Evolutionary conservation across 352 stramenopile genomes (phyloP).

Genomic region (Globisporangium uncinulatum): DNA sequence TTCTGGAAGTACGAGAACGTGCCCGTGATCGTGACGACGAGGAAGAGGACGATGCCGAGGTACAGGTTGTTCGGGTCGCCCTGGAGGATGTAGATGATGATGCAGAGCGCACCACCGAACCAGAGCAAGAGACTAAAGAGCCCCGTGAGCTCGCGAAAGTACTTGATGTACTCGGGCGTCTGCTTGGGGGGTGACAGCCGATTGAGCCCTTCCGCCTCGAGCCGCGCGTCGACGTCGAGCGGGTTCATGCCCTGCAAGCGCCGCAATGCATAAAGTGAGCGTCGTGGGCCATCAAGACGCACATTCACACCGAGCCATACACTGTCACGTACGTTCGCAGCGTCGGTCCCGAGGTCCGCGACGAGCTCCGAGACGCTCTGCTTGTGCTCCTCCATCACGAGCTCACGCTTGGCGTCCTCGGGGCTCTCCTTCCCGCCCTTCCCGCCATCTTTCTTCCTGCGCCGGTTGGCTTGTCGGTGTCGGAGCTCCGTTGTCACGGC

Average conservation of each 20-base stretch:
- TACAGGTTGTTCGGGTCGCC: constrained; percentile 73
- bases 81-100: constrained; percentile 63
- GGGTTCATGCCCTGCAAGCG: constrained; percentile 51
- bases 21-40: constrained; percentile 68
- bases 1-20: constrained; percentile 67
- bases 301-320: background rate
- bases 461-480: constrained; percentile 47
- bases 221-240: constrained; percentile 45
- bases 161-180: constrained; percentile 70
- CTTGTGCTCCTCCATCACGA: constrained; percentile 82
- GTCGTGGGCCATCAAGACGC: background rate
- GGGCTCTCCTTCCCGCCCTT: constrained; percentile 38
- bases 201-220: constrained; percentile 60
- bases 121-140: constrained; percentile 72
- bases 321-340: constrained; percentile 32
- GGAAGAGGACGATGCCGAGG: constrained; percentile 66
- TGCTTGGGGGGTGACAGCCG: constrained; percentile 63
- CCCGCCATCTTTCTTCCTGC: constrained; percentile 53
- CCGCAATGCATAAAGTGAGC: background rate
- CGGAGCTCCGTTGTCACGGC: constrained; percentile 76
- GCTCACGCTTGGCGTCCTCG: constrained; percentile 73
- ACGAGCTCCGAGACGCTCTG: constrained; percentile 59
- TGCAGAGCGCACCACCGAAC: constrained; percentile 51
- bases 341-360: constrained; percentile 54
- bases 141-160: constrained; percentile 62